phyloP scores from a whole-genome alignment of 257 asterid genomes.

The Jacaranda mimosifolia region DNA sequence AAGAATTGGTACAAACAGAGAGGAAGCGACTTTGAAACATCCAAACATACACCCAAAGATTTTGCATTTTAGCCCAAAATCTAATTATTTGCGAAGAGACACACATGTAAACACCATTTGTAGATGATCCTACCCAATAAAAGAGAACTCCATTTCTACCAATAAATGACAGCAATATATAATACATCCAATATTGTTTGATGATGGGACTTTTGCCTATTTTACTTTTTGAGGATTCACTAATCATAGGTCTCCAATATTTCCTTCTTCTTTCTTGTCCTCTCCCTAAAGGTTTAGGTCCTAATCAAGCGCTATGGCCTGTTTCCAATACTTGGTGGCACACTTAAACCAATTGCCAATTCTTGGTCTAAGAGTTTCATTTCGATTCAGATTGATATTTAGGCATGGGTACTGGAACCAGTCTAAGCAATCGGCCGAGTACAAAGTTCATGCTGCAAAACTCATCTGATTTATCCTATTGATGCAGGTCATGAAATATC shows the following conservation, averaged over 20 bases:
- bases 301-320: not conserved
- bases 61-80: not conserved
- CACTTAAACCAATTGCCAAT: not conserved
- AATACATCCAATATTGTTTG: not conserved
- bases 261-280: not conserved
- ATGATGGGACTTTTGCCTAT: not conserved
- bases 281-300: not conserved
- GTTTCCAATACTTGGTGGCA: not conserved
- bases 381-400: too few species aligned
- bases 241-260: too few species aligned
- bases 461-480: not conserved
- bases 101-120: not conserved
- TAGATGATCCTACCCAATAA: too few species aligned
- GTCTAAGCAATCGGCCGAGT: not conserved
- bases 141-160: too few species aligned
- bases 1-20: too few species aligned
- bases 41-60: not conserved
- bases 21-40: too few species aligned
- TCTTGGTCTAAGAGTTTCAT: not conserved
- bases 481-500: not conserved
- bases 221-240: too few species aligned
- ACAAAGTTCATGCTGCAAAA: not conserved
- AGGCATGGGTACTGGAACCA: not conserved
- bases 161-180: too few species aligned
- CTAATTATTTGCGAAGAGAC: not conserved